Base-by-base conservation (phyloP, 306 rosid species). In the Lupinus albus region DNA sequence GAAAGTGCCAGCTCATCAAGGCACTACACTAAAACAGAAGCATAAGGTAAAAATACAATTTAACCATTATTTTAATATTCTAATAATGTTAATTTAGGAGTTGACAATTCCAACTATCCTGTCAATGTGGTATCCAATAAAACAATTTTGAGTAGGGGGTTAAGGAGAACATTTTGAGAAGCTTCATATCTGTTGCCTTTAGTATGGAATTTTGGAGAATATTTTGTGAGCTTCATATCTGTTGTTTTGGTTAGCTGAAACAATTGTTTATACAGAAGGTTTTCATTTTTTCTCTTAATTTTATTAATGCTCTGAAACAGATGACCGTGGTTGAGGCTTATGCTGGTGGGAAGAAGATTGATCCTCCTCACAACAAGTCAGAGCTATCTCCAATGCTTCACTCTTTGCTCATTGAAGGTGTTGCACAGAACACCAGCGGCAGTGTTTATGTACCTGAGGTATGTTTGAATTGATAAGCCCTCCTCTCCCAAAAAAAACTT, bases 291-390 rank as follows among this genome's bases (percentile, higher is more conserved):
- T 66, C 2, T 11, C 52, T 57, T 51, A 17, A 21, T 49, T 25
- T 75, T 14, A 36, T 63, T 11, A 76, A 33, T 62, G 48, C 16
- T 54, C 17, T 68, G 65, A 18, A 28, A 42, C 79, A 94, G 99
- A 94, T 94, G 99, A 72, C 92, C 62, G 92, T 94, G 48, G 99
- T 90, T 66, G 96, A 94, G 81, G 89, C 77, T 57, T 86, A 79
- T 20, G 84, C 76, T 33, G 91, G 96, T 57, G 87, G 80, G 66
- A 79, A 77, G 84, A 94, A 85, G 77, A 68, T 86, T 67, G 79
- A 80, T 63, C 75, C 79, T 62, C 80, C 92, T 65, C 72, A 71
- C 17, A 64, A 77, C 67, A 78, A 78, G 81, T 77, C 87, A 52
- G 85, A 88, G 74, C 59, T 79, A 61, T 72, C 87, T 50, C 72